Conservation (phyloP, 805 yeast genomes). For the Metschnikowia hibisci region DNA sequence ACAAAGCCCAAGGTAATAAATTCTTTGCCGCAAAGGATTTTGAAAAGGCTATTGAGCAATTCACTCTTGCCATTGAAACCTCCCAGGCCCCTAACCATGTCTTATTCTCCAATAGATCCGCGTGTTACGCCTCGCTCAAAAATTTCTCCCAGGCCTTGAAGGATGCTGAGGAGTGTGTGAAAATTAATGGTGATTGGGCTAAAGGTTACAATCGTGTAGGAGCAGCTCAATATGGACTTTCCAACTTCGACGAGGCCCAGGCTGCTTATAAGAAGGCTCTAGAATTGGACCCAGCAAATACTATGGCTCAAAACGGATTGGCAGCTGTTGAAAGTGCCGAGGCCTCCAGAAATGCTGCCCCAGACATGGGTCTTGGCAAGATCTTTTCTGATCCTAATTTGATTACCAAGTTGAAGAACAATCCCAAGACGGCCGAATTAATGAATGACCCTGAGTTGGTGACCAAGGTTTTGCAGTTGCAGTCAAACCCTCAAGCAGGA, state of each 20-base stretch:
- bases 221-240: slow-evolving; percentile 88
- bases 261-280: slow-evolving; percentile 71
- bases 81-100: slow-evolving; percentile 87
- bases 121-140: slow-evolving; percentile 76
- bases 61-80: slow-evolving; percentile 83
- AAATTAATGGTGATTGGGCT: slow-evolving; percentile 84
- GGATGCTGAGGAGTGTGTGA: slow-evolving; percentile 83
- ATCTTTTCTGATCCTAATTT: slow-evolving; percentile 78
- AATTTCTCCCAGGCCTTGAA: slow-evolving; percentile 69
- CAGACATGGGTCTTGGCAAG: slow-evolving; percentile 73
- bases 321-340: slow-evolving; percentile 63
- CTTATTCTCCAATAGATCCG: slow-evolving; percentile 90
- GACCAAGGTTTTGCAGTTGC: slow-evolving; percentile 57
- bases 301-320: slow-evolving; percentile 84
- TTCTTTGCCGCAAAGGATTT: slow-evolving; percentile 88
- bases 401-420: slow-evolving; percentile 66
- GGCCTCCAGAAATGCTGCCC: slow-evolving; percentile 47
- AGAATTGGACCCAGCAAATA: slow-evolving; percentile 73
- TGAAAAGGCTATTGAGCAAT: slow-evolving; percentile 70
- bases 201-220: slow-evolving; percentile 93
- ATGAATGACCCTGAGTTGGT: slow-evolving; percentile 87
- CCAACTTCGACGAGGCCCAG: slow-evolving; percentile 72
- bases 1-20: slow-evolving; percentile 88
- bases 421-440: slow-evolving; percentile 84
- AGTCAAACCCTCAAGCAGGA: slow-evolving; percentile 70